Evolutionary conservation across 2,329 filamentous ascomycete genomes (phyloP).

Genomic region (Talaromyces sp.): DNA sequence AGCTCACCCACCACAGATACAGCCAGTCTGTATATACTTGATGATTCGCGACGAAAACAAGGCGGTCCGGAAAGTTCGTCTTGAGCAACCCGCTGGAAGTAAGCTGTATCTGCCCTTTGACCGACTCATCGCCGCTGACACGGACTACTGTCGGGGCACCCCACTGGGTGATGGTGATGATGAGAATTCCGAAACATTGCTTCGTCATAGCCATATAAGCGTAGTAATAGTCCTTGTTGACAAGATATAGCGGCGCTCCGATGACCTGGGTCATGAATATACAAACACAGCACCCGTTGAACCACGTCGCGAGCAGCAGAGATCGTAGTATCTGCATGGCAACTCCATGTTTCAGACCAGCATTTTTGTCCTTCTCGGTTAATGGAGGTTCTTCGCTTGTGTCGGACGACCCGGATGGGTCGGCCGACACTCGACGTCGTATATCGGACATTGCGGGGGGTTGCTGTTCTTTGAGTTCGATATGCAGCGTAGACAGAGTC

Average conservation of each 20-base stretch:
- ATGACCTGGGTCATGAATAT: constrained; percentile 57
- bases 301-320: constrained; percentile 44
- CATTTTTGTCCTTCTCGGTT: constrained; percentile 26
- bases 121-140: constrained; percentile 60
- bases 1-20: constrained; percentile 66
- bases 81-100: constrained; percentile 56
- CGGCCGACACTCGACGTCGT: constrained; percentile 29
- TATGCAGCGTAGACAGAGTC: neutral
- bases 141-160: constrained; percentile 60
- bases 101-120: constrained; percentile 57
- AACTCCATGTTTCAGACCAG: constrained; percentile 44
- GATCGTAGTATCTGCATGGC: constrained; percentile 45
- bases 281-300: constrained; percentile 40
- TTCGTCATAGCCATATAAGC: constrained; percentile 65
- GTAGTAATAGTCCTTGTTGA: constrained; percentile 60
- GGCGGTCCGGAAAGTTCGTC: constrained; percentile 58
- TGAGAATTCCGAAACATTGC: constrained; percentile 61
- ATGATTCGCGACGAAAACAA: constrained; percentile 63
- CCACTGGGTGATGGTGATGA: constrained; percentile 61
- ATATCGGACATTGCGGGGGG: constrained; percentile 30
- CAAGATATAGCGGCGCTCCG: constrained; percentile 58
- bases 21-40: constrained; percentile 69
- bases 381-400: constrained; percentile 22
- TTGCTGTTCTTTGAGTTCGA: neutral
- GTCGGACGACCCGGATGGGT: constrained; percentile 19